phyloP scores from a whole-genome alignment of 371 early-diverging fungal genomes.

The Parasitella parasitica region DNA sequence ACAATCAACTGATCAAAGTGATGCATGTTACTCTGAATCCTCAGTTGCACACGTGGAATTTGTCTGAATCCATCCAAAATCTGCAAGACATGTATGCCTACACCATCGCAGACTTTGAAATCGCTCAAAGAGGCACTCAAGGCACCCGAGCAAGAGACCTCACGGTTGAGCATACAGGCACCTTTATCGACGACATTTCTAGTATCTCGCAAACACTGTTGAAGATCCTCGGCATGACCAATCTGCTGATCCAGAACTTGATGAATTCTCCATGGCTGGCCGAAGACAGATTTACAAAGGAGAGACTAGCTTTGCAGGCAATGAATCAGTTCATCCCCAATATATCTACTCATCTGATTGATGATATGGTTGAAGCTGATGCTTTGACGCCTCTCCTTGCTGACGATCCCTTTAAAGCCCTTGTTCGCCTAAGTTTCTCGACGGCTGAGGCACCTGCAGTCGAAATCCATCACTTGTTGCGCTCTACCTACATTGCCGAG shows the following conservation, averaged over 20 bases:
- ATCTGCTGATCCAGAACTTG: constrained; percentile 28
- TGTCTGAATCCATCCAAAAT: constrained; percentile 21
- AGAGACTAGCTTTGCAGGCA: constrained; percentile 15
- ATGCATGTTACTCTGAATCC: constrained; percentile 9
- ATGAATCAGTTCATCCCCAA: constrained; percentile 18
- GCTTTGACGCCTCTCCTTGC: constrained; percentile 51
- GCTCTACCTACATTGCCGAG: constrained; percentile 65
- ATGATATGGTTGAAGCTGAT: background rate
- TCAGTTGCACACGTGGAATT: background rate
- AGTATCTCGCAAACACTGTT: constrained; percentile 58
- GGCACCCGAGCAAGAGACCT: constrained; percentile 33
- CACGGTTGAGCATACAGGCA: constrained; percentile 46
- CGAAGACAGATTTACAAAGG: constrained; percentile 20
- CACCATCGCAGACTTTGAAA: constrained; percentile 69
- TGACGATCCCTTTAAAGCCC: constrained; percentile 64
- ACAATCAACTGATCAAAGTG: constrained; percentile 27
- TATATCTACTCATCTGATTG: background rate
- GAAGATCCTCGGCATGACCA: constrained; percentile 61
- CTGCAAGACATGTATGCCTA: constrained; percentile 55
- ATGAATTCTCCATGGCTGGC: constrained; percentile 33
- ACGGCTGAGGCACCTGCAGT: constrained; percentile 32
- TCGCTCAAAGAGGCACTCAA: constrained; percentile 59
- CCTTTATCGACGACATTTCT: constrained; percentile 63
- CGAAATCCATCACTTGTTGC: constrained; percentile 64
- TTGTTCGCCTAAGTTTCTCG: constrained; percentile 58